Evolutionary conservation across 371 early-diverging fungal species (phyloP).

Genomic region (Mortierella sp.): DNA sequence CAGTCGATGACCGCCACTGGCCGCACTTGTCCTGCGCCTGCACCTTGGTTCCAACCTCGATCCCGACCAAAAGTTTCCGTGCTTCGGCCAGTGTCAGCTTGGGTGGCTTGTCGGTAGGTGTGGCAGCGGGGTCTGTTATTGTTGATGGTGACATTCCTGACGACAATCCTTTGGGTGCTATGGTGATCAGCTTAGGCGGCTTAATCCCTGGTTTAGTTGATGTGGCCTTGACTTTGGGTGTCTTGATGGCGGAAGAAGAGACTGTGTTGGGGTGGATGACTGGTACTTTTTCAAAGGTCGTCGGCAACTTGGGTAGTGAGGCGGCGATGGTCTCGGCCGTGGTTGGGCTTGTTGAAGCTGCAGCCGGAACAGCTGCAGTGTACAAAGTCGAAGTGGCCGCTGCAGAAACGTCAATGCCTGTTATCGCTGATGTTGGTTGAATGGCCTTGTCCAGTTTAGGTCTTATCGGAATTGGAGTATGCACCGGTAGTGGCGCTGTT

Average conservation of each 20-base stretch:
- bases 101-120: neutral
- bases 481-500: neutral
- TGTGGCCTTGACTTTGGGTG: neutral
- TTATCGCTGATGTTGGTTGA: neutral
- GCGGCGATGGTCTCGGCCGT: neutral
- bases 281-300: neutral
- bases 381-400: neutral
- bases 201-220: neutral
- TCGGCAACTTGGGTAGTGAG: neutral
- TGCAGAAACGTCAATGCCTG: neutral
- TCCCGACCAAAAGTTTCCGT: neutral
- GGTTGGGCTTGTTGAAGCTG: neutral
- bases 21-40: slow-evolving; percentile 12
- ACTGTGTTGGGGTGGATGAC: neutral
- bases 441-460: neutral
- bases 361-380: no score
- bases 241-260: neutral
- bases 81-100: slow-evolving; percentile 16
- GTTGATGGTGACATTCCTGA: neutral
- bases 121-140: neutral
- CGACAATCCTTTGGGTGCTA: neutral
- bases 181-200: neutral
- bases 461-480: neutral
- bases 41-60: slow-evolving; percentile 19
- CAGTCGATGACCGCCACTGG: slow-evolving; percentile 11